Base-by-base conservation (phyloP, 768 basidiomycete species). In the Suillus clintonianus region DNA sequence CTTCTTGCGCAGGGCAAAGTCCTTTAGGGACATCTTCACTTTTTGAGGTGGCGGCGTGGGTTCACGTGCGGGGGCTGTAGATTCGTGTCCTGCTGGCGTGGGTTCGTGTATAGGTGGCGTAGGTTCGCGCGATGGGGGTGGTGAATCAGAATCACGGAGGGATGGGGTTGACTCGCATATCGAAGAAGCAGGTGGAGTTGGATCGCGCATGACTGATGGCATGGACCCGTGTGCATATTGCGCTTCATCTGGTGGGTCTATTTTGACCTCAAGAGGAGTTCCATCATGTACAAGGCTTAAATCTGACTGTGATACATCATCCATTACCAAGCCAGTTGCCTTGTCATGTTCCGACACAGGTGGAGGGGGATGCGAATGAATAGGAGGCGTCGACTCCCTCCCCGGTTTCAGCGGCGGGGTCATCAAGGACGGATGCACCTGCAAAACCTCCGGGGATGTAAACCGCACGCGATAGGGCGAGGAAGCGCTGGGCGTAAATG, bases 1-100 rank as follows among this genome's bases (percentile, higher is more conserved):
- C 78, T 82, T 83, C 79, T 82, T 86, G 62, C 87, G 74, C 36
- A 83, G 61, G 36, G 81, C 83, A 67, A 86, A 88, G 64, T 88
- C 86, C 67, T 83, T 84, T 55, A 88, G 70, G 0, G 86, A 84
- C 73, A 87, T 68, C 63, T 81, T 81, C 66, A 86, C 86, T 50
- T 87, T 85, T 55, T 85, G 84, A 14, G 74, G 74, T 7, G 76
- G 75, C 14, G 60, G 65, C 2, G 55, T 32, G 43, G 65, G 58
- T 14, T 56, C 70, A 19, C 59, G 27, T 22, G 67, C 62, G 22
- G 63, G 30, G 24, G 19, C 17, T 51, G 62, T 66, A 36, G 63
- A 60, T 42, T 71, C 69, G n/a, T 62, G 57, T 37, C 61, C 55
- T 24, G 62, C 58, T 8, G 65, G 62, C 27, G 60, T 63, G 3